Evolutionary conservation across 345 rosid species (phyloP).

Genomic region (Brassica rapa): DNA sequence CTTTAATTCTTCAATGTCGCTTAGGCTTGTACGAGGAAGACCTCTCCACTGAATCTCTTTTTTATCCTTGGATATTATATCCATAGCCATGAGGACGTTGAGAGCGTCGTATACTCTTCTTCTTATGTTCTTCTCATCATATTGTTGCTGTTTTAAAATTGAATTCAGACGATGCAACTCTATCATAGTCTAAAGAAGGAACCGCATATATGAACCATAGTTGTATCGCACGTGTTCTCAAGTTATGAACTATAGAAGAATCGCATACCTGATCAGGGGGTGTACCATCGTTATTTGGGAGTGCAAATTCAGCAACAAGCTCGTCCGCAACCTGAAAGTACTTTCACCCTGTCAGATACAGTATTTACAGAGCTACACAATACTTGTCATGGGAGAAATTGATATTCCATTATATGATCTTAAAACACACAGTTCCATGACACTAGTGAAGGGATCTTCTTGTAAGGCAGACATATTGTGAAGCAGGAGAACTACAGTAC

Average conservation of each 20-base stretch:
- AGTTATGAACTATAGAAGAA: not conserved
- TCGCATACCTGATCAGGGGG: conserved; percentile 86
- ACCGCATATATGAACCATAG: not conserved
- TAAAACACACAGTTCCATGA: not conserved
- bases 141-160: conserved; percentile 70
- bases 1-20: conserved; percentile 95
- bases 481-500: conserved; percentile 51
- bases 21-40: conserved; percentile 90
- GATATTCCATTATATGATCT: conserved; percentile 16
- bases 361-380: conserved; percentile 4
- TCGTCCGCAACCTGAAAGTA: conserved; percentile 95
- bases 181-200: not conserved
- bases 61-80: conserved; percentile 96
- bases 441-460: not conserved
- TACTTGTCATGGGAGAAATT: conserved; percentile 12
- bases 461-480: not conserved
- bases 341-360: conserved; percentile 44
- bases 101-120: conserved; percentile 98
- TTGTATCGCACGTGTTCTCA: not conserved
- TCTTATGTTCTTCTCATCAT: conserved; percentile 97
- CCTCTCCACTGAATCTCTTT: conserved; percentile 99
- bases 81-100: conserved; percentile 99
- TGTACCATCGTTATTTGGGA: conserved; percentile 68
- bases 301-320: conserved; percentile 97
- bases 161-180: not conserved